A percentile compares a stretch with the other conserved stretches of the same genome.
Evolutionary conservation across 2,329 filamentous ascomycete genomes (phyloP).

Genomic region (Fusarium nygamai): DNA sequence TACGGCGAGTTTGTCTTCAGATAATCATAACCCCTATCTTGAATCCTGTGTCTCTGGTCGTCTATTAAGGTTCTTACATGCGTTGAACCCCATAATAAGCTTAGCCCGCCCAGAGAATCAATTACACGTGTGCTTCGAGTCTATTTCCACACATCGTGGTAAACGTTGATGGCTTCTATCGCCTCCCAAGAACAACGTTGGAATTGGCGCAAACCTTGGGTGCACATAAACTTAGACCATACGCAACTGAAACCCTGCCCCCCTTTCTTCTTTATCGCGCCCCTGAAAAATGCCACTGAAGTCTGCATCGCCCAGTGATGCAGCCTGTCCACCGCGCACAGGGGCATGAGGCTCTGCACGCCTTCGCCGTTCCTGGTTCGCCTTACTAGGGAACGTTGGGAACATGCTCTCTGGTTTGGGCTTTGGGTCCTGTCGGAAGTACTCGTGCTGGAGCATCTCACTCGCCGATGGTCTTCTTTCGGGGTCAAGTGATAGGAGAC

Average conservation of each 20-base stretch:
- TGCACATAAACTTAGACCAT: constrained; percentile 55
- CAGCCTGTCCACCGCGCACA: constrained; percentile 72
- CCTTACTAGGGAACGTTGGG: constrained; percentile 95
- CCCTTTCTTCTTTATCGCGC: constrained; percentile 70
- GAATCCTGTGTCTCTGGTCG: background rate
- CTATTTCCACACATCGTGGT: background rate
- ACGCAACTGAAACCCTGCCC: constrained; percentile 73
- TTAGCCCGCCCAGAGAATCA: background rate
- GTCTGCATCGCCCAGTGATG: constrained; percentile 66
- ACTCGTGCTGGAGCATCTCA: constrained; percentile 81
- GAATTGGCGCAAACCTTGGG: background rate
- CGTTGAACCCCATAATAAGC: too few relatives aligned
- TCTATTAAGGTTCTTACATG: background rate
- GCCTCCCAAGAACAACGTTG: background rate
- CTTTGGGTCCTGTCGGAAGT: constrained; percentile 89
- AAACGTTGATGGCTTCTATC: background rate
- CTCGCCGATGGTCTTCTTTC: constrained; percentile 73
- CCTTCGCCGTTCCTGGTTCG: constrained; percentile 85
- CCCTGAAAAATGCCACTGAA: constrained; percentile 78
- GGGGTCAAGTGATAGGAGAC: constrained; percentile 80
- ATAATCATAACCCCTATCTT: background rate
- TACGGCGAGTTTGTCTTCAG: constrained; percentile 1
- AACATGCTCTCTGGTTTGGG: constrained; percentile 94
- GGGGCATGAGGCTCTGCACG: constrained; percentile 83
- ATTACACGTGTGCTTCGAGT: background rate